Percentiles rank a stretch among this genome's conserved stretches.
Evolutionary conservation across 805 yeast genomes (phyloP).

Genomic region (Lipomyces lipofer): DNA sequence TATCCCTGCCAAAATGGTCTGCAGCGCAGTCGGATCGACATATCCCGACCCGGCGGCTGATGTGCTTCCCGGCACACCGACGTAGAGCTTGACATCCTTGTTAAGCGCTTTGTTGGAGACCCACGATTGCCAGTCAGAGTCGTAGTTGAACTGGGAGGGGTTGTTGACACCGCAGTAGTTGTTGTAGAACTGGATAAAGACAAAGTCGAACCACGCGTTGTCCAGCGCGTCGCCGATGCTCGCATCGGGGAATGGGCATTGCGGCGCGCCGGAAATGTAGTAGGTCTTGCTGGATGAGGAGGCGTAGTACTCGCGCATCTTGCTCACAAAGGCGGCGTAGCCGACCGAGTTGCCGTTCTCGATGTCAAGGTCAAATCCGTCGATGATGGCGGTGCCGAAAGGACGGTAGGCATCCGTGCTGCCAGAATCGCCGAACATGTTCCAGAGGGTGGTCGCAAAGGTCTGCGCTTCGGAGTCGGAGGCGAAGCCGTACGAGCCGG

Average conservation of each 20-base stretch:
- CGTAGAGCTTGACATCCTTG: constrained; percentile 53
- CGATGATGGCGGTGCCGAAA: constrained; percentile 58
- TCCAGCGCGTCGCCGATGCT: constrained; percentile 46
- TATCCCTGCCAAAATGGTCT: constrained; percentile 36
- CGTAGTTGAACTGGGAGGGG: constrained; percentile 45
- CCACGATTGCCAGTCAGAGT: constrained; percentile 63
- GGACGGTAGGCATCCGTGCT: constrained; percentile 38
- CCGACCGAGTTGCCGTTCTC: constrained; percentile 54
- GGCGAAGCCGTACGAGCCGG: constrained; percentile 53
- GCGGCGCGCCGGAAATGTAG: constrained; percentile 67
- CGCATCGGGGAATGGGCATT: constrained; percentile 64
- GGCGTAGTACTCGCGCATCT: constrained; percentile 40
- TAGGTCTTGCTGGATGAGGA: constrained; percentile 47
- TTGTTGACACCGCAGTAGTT: constrained; percentile 47
- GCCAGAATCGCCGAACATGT: constrained; percentile 53
- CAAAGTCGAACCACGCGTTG: constrained; percentile 54
- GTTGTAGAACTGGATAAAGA: constrained; percentile 68
- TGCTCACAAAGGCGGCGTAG: constrained; percentile 49
- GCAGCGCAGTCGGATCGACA: constrained; percentile 45
- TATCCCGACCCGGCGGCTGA: constrained; percentile 62
- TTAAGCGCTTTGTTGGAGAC: constrained; percentile 58
- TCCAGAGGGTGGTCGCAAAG: constrained; percentile 49
- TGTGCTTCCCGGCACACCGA: constrained; percentile 63
- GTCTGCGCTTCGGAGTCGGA: constrained; percentile 49
- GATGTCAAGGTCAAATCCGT: constrained; percentile 69